Conservation (phyloP, 495 filamentous ascomycete species). For the Chaetomidium leptoderma region DNA sequence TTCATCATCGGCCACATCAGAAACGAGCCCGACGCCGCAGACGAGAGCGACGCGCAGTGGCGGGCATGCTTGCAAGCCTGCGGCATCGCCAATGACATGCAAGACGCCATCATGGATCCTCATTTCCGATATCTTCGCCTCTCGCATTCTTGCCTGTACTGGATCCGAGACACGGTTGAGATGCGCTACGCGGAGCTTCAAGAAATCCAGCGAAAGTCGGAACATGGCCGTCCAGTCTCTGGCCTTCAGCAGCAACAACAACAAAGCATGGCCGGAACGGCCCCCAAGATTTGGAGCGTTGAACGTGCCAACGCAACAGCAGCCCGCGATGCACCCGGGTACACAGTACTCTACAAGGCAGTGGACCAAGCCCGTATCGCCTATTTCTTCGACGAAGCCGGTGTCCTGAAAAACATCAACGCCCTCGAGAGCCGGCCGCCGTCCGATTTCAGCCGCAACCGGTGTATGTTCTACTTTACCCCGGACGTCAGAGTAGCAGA, state of each 20-base stretch:
- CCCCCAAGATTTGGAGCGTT: not conserved
- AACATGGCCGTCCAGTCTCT: not conserved
- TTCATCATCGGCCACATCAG: not conserved
- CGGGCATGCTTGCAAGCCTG: not conserved
- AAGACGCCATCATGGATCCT: not conserved
- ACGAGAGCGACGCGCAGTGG: not conserved
- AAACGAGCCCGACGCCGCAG: not conserved
- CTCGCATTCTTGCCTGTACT: not conserved
- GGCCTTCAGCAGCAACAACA: not conserved
- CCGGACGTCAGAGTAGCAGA: not conserved
- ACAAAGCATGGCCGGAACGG: not conserved
- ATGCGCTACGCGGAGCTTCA: not conserved
- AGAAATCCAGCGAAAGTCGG: not conserved
- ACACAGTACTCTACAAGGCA: not conserved
- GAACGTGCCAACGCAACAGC: not conserved
- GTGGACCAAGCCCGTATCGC: not conserved
- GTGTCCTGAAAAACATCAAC: not conserved
- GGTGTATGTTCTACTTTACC: not conserved
- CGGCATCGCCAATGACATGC: not conserved
- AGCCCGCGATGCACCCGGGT: not conserved
- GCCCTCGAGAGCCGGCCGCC: not conserved
- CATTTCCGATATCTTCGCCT: not conserved
- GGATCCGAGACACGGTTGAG: not conserved
- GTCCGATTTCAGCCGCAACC: not conserved
- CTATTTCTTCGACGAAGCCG: not conserved